Evolutionary conservation across 306 rosid species (phyloP), one percentile per base, ranked within the genome.

Genomic region (Gastrolobium bilobum): DNA sequence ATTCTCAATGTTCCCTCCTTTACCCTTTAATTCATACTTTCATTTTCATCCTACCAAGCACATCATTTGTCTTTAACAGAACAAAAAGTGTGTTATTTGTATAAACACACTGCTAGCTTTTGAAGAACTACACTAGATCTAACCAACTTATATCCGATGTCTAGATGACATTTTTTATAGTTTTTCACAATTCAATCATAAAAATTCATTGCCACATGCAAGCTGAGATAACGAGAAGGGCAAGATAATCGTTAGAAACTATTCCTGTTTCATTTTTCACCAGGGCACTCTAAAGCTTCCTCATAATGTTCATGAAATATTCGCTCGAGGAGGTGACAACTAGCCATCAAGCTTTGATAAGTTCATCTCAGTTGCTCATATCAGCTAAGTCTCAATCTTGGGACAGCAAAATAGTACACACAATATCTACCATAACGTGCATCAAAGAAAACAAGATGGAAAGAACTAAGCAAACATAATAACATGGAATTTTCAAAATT

Each of bases 371-470:
- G 9, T 37, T 70, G 30, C 65, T 56, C 13, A 26, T 53, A 71
- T 13, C 51, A 68, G 44, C 60, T 68, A 2, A 46, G 33, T 10
- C 34, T 50, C 59, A 44, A 76, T 61, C 44, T 34, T 50, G 52
- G 2, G 31, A 20, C 30, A 50, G 7, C 38, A 65, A 65, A 44
- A 59, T 59, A 8, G 35, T 43, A 58, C 8, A 10, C 39, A 58
- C 14, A 42, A 13, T 11, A 42, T 65, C 29, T 10, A 39, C 62
- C n/a, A 66, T 15, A 35, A 15, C 13, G 6, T 58, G 73, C 39
- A 68, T 59, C 52, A 60, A 62, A 8, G 52, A 33, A 76, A 58
- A 48, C 64, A 69, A 58, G 11, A 43, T 30, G 11, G 58, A 38
- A 50, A 79, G 14, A 52, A 62, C 26, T 14, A 48, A 39, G 60